Evolutionary conservation across 768 basidiomycete genomes (phyloP).

Genomic region (Lactifluus pinguis): DNA sequence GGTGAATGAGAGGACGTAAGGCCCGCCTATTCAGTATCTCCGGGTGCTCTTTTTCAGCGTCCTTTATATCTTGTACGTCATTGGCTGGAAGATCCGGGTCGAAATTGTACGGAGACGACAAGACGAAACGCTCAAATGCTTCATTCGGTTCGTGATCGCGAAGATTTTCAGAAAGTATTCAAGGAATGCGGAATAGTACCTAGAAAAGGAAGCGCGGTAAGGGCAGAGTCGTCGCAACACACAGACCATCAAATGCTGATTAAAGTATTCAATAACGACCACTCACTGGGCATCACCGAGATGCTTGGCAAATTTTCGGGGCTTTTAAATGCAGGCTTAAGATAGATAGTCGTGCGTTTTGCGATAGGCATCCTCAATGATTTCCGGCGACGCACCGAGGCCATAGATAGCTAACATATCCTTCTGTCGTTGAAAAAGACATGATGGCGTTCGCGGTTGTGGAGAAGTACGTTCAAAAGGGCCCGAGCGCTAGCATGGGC

Average conservation of each 20-base stretch:
- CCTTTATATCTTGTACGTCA: slow-evolving; percentile 11
- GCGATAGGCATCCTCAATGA: slow-evolving; percentile 36
- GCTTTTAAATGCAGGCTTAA: slow-evolving; percentile 33
- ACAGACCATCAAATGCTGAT: neutral
- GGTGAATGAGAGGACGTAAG: slow-evolving; percentile 57
- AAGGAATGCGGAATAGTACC: slow-evolving; percentile 55
- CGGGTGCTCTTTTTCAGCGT: slow-evolving; percentile 27
- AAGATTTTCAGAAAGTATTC: slow-evolving; percentile 37
- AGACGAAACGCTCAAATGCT: slow-evolving; percentile 53
- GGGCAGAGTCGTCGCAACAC: neutral
- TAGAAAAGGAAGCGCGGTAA: slow-evolving; percentile 23
- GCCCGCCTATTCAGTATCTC: slow-evolving; percentile 50
- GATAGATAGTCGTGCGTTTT: slow-evolving; percentile 33
- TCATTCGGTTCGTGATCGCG: slow-evolving; percentile 35
- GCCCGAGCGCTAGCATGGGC: neutral
- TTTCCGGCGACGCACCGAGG: slow-evolving; percentile 40
- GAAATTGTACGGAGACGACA: slow-evolving; percentile 44
- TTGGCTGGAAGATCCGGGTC: slow-evolving; percentile 20
- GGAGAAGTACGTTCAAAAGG: slow-evolving; percentile 28
- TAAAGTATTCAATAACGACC: neutral
- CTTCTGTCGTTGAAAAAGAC: slow-evolving; percentile 40
- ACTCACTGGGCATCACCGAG: slow-evolving; percentile 49
- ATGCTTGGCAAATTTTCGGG: slow-evolving; percentile 47
- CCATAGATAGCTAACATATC: slow-evolving; percentile 46
- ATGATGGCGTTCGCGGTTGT: slow-evolving; percentile 47